Base-by-base conservation (phyloP, 2,329 filamentous ascomycete genomes). In the Cladophialophora chaetospira region DNA sequence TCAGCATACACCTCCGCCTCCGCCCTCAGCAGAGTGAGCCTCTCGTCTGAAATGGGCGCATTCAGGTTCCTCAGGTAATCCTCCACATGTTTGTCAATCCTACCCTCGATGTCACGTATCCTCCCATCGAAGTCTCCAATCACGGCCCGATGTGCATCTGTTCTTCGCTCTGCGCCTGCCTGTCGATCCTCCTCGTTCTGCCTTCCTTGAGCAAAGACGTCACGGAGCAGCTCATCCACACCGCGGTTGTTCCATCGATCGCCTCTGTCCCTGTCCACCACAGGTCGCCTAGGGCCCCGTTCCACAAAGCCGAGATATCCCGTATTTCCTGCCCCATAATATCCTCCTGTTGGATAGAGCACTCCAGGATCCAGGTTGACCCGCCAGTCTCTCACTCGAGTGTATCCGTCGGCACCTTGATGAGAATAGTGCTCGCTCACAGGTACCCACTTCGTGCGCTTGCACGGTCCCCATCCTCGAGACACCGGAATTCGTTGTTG, bases 401-500 rank as follows among this genome's bases (percentile, higher is more conserved):
- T 38, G 28, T 17, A 26, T 31, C 42, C 59, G 48, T 44, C 50
- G n/a, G 45, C 26, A 23, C 51, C 33, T 15, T 40, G 44, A 5
- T 43, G 42, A 5, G 23, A 13, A 21, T 58, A 58, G 45, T 55
- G 49, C 35, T 62, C 55, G 25, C 56, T 46, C n/a, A 56, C 45
- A 15, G 59, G 55, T 11, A 58, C 43, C 59, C 55, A 62, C 28
- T 58, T 36, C 26, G 59, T 58, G 42, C 33, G 51, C 49, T 53
- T 53, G 29, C 46, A 62, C 13, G 55, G 55, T 5, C 55, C 59
- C 55, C 55, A 62, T 36, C 55, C 52, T 28, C n/a, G 50, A 10
- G 42, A 53, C 35, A 62, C 36, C 9, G 52, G 52, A 13, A 56
- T 55, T 8, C 52, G 36, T 42, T 52, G 28, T 28, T 53, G 47